These are phyloP conservation scores for Neurospora sp. DNA, from an alignment of 495 filamentous ascomycete species.

Conservation along the genomic window DNA sequence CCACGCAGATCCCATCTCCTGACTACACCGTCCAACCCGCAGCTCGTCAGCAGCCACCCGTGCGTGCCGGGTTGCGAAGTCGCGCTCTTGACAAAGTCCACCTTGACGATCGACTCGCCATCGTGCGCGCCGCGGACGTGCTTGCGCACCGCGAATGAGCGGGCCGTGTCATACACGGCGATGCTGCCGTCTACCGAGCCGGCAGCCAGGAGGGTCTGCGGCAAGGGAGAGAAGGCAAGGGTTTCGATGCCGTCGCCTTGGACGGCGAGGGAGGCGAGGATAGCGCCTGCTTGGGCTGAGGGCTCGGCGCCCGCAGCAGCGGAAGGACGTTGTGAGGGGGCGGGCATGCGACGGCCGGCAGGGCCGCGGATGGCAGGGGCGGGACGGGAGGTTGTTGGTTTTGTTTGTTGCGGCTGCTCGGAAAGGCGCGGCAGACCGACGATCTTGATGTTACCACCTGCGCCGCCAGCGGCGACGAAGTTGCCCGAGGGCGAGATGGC, in stretches of 20 bases:
- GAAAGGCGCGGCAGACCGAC: conserved; percentile 71
- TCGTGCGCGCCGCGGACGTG: conserved; percentile 76
- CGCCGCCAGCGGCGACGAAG: conserved; percentile 79
- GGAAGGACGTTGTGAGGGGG: not conserved
- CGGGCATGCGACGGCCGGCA: conserved; percentile 7
- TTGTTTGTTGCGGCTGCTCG: conserved; percentile 28
- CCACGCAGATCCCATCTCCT: conserved; percentile 80
- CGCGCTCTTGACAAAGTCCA: conserved; percentile 64
- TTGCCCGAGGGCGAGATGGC: conserved; percentile 67
- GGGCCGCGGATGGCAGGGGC: not conserved
- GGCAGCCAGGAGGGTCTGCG: conserved; percentile 68
- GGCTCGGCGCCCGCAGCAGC: conserved; percentile 19
- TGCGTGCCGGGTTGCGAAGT: conserved; percentile 5
- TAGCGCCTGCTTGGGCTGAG: conserved; percentile 62
- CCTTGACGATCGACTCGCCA: conserved; percentile 75
- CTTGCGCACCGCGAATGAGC: conserved; percentile 70
- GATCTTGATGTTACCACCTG: conserved; percentile 70
- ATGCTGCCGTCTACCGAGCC: conserved; percentile 88
- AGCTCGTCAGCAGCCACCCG: conserved; percentile 62
- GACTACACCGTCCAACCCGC: conserved; percentile 81
- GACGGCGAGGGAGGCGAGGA: conserved; percentile 56
- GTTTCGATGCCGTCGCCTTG: conserved; percentile 71
- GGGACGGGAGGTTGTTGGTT: conserved; percentile 13
- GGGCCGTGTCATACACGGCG: conserved; percentile 74
- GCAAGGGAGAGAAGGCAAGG: conserved; percentile 60